Evolutionary conservation across 768 basidiomycete species (phyloP).

Genomic region (Roridomyces roridus): DNA sequence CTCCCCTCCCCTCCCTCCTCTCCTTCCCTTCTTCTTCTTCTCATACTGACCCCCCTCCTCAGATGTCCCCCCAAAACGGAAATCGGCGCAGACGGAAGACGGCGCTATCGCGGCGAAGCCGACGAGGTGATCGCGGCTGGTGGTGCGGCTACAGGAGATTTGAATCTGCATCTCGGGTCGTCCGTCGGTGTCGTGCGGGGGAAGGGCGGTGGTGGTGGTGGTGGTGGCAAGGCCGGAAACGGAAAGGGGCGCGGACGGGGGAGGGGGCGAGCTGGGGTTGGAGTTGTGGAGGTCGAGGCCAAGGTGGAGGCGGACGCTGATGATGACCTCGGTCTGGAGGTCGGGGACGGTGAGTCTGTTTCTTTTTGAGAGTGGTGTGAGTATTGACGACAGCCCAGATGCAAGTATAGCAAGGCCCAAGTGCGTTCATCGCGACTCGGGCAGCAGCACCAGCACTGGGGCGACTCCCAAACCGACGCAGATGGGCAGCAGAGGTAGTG

Average conservation of each 20-base stretch:
- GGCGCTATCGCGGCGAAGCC: slow-evolving; percentile 83
- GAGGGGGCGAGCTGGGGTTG: not conserved
- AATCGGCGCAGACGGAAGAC: slow-evolving; percentile 80
- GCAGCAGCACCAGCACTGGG: too few relatives aligned
- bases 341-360: too few relatives aligned
- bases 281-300: too few relatives aligned
- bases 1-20: not conserved
- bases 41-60: slow-evolving; percentile 61
- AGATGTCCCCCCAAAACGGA: slow-evolving; percentile 61
- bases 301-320: too few relatives aligned
- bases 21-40: not conserved
- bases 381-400: too few relatives aligned
- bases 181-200: not conserved
- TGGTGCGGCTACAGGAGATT: too few relatives aligned
- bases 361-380: too few relatives aligned
- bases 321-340: too few relatives aligned
- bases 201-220: not conserved
- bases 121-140: slow-evolving; percentile 52
- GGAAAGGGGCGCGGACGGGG: not conserved
- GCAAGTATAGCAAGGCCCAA: too few relatives aligned
- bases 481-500: too few relatives aligned
- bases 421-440: too few relatives aligned
- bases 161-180: slow-evolving; percentile 5
- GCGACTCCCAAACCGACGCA: too few relatives aligned
- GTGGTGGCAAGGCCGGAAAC: not conserved